Conservation (phyloP, 1,139 yeast genomes). For the Candida albicans region DNA sequence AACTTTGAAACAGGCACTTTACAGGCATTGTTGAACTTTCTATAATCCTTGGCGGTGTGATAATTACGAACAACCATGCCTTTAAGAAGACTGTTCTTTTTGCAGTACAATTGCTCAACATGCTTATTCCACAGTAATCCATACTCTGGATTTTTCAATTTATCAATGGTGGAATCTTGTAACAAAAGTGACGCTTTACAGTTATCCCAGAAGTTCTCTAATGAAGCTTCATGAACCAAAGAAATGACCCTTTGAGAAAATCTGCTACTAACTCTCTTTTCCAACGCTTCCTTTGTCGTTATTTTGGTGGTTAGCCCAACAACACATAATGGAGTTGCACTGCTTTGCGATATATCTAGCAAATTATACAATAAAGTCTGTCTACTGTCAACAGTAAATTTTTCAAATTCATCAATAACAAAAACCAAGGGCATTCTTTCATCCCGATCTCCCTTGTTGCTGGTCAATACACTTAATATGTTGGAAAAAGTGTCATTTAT, state of each 20-base stretch:
- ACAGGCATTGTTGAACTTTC: constrained; percentile 53
- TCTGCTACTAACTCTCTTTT: constrained; percentile 87
- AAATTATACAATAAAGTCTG: constrained; percentile 86
- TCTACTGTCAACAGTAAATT: constrained; percentile 66
- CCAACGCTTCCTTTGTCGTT: constrained; percentile 76
- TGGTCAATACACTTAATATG: constrained; percentile 33
- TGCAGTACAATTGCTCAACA: constrained; percentile 29
- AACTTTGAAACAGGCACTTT: constrained; percentile 47
- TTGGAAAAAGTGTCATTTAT: constrained; percentile 43
- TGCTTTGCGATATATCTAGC: constrained; percentile 79
- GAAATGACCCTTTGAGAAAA: constrained; percentile 78
- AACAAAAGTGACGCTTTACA: constrained; percentile 30
- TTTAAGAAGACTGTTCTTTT: constrained; percentile 8
- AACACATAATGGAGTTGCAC: constrained; percentile 76
- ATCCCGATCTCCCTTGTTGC: constrained; percentile 17
- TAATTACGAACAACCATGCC: constrained; percentile 43
- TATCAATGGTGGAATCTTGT: constrained; percentile 17
- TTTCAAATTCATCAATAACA: constrained; percentile 82
- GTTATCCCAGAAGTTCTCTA: constrained; percentile 45
- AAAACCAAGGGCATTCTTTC: constrained; percentile 62
- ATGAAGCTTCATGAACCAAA: constrained; percentile 49
- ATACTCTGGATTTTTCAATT: constrained; percentile 21
- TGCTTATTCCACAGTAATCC: constrained; percentile 53
- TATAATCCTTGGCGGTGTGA: constrained; percentile 60
- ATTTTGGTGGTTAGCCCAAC: constrained; percentile 77